Evolutionary conservation across 2,329 filamentous ascomycete genomes (phyloP).

Genomic region (Myriangium duriaei): DNA sequence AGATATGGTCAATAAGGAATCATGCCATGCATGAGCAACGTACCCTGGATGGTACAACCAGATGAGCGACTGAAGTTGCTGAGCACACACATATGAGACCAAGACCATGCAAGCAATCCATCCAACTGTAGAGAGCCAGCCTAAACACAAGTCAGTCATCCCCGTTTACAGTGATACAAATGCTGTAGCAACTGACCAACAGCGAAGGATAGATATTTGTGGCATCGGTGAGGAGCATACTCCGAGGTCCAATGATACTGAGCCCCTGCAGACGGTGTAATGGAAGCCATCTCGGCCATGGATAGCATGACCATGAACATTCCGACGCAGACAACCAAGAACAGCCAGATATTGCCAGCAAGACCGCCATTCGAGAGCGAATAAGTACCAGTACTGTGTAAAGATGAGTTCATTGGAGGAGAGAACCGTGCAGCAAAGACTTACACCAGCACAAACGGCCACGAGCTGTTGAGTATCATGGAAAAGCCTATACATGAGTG

Average conservation of each 20-base stretch:
- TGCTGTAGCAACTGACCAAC: constrained; percentile 13
- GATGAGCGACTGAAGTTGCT: constrained; percentile 8
- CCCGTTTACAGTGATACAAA: not conserved
- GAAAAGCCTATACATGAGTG: constrained; percentile 19
- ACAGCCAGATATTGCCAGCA: constrained; percentile 24
- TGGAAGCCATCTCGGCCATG: constrained; percentile 22
- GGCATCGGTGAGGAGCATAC: constrained; percentile 23
- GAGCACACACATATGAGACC: constrained; percentile 9
- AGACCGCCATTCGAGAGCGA: constrained; percentile 20
- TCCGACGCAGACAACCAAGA: constrained; percentile 22
- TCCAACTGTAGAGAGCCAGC: constrained; percentile 30
- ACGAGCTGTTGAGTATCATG: constrained; percentile 20
- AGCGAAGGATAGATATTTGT: constrained; percentile 25
- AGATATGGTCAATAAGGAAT: constrained; percentile 16
- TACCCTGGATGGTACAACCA: constrained; percentile 9
- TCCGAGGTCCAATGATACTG: constrained; percentile 27
- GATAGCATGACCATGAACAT: constrained; percentile 23
- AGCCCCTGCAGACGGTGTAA: constrained; percentile 27
- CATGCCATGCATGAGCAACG: constrained; percentile 15
- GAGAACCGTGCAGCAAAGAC: too few species aligned
- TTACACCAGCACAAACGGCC: constrained; percentile 15
- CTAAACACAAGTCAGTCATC: constrained; percentile 15
- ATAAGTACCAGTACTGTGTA: constrained; percentile 8
- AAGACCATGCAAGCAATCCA: constrained; percentile 25
- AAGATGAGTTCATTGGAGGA: too few species aligned